A percentile compares a stretch with the other conserved stretches of the same genome.
Evolutionary conservation across 192 early-diverging fungal genomes (phyloP).

Genomic region (Backusella tuberculispora): DNA sequence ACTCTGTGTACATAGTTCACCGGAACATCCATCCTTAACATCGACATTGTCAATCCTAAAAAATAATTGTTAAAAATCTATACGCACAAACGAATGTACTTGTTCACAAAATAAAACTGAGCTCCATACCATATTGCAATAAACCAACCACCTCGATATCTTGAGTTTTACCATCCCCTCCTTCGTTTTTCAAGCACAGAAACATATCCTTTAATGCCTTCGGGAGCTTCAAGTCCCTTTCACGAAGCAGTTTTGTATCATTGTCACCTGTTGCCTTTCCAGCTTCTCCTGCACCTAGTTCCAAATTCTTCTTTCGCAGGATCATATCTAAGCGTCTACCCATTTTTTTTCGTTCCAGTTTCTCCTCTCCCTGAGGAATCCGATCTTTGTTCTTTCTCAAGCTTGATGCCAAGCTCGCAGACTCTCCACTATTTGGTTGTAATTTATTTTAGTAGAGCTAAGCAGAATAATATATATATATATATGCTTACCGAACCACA

Average conservation of each 20-base stretch:
- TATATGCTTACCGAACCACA: slow-evolving; percentile 14
- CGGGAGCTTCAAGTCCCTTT: slow-evolving; percentile 17
- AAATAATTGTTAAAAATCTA: slow-evolving; percentile 8
- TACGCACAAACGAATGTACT: slow-evolving; percentile 7
- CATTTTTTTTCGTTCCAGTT: slow-evolving; percentile 8
- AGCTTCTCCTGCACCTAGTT: slow-evolving; percentile 15
- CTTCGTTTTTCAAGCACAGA: slow-evolving; percentile 15
- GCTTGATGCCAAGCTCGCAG: slow-evolving; percentile 17
- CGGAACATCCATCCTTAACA: slow-evolving; percentile 14
- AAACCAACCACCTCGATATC: slow-evolving; percentile 19
- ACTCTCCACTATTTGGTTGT: slow-evolving; percentile 11
- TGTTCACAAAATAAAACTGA: slow-evolving; percentile 11
- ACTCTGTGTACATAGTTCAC: slow-evolving; percentile 17
- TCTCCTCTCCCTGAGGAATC: slow-evolving; percentile 17
- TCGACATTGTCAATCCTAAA: slow-evolving; percentile 12
- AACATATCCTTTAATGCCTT: slow-evolving; percentile 17
- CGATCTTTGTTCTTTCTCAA: slow-evolving; percentile 18
- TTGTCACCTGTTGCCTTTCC: slow-evolving; percentile 14
- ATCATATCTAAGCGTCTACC: slow-evolving; percentile 19
- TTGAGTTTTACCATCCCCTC: slow-evolving; percentile 12
- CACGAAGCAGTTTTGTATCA: slow-evolving; percentile 15
- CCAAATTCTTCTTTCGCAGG: slow-evolving; percentile 19
- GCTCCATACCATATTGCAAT: slow-evolving; percentile 12
- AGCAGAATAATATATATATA: slow-evolving; percentile 11
- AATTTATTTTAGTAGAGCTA: slow-evolving; percentile 12